Evolutionary conservation across 2,329 filamentous ascomycete genomes (phyloP), one percentile per base, ranked within the genome.

Genomic region (Phyllosticta citriasiana): DNA sequence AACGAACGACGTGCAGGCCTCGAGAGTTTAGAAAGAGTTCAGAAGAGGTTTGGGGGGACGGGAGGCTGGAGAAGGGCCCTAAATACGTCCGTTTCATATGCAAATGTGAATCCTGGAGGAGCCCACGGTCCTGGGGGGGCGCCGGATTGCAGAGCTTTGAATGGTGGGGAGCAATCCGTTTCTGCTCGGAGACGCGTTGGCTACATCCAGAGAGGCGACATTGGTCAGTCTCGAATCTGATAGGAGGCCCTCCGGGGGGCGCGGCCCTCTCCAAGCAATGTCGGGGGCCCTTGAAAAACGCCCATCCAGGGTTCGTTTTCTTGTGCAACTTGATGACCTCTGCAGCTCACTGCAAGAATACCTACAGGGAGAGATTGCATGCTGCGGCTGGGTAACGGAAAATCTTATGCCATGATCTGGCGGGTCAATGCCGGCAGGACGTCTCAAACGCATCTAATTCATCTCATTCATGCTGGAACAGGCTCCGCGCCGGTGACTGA

Each of bases 321-420:
- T n/a, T 53, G 59, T 61, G 30, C 59, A 22, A 61, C 59, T 27
- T 26, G 59, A 60, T 40, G 57, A 22, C 59, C 40, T 55, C 33
- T 60, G 59, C 59, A 60, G 33, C 35, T 60, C 59, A 57, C 59
- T 61, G 59, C 59, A 61, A 61, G 53, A 50, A 57, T 40, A 35
- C 53, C 59, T 51, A 47, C 59, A 27, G 16, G 53, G 7, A n/a
- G 7, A n/a, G 53, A 22, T 27, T 40, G 9, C 35, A 40, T 7
- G 27, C 53, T 19, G 27, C 24, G 35, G 40, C 54, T 51, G 26
- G 35, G 55, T 60, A 53, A 53, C 58, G 53, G 58, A 55, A 53
- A 53, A 55, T 60, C 58, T 40, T 53, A 19, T 35, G 35, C 35
- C 35, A 33, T 26, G 57, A 59, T 59, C 52, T 40, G 58, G 53